Base-by-base conservation (phyloP, 495 filamentous ascomycete genomes). In the Penicillium turbatum region DNA sequence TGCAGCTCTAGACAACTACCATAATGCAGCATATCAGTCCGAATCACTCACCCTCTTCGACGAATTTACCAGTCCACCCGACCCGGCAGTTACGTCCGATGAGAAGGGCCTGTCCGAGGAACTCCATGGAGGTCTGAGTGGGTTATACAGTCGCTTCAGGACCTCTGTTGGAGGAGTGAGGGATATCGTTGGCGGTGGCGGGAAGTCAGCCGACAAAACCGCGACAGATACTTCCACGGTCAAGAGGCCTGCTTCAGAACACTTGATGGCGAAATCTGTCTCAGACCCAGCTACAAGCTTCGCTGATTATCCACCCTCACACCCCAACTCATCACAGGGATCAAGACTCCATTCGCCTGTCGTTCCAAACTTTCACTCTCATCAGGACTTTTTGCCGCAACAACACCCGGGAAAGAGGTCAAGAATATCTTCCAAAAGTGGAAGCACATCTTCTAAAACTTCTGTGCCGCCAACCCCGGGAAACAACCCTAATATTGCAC, bases 21-120 rank as follows among this genome's bases (percentile, higher is more conserved):
- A 97, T 70, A 88, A 72, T 13, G 77, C 86, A 17, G 89, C 91
- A 6, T 92, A 86, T 58, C 87, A 88, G 55, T 86, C 88, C 11
- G 86, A 86, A 30, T 78, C 81, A 31, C 74, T 95, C 11, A 96
- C 90, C 9, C 90, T 88, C 16, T 97, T 97, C 72, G 91, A 92
- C 69, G 90, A 95, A 43, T 89, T 93, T 51, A 77, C 77, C 0
- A 72, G 68, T 39, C 79, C 77, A 9, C 77, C 78, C 5, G 64
- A 62, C 19, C 67, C 81, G 0, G 68, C 72, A 15, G 73, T 82
- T 3, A 69, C 72, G 15, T 68, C 70, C 21, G 89, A 95, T 56
- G 82, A 72, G 39, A 90, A 89, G 63, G 79, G 79, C 8, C 72
- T 86, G 17, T 75, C 86, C 13, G 82, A 83, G 13, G 90, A 93